These are phyloP conservation scores for Lavandula angustifolia DNA, from an alignment of 257 asterid species.

Conservation along the genomic window DNA sequence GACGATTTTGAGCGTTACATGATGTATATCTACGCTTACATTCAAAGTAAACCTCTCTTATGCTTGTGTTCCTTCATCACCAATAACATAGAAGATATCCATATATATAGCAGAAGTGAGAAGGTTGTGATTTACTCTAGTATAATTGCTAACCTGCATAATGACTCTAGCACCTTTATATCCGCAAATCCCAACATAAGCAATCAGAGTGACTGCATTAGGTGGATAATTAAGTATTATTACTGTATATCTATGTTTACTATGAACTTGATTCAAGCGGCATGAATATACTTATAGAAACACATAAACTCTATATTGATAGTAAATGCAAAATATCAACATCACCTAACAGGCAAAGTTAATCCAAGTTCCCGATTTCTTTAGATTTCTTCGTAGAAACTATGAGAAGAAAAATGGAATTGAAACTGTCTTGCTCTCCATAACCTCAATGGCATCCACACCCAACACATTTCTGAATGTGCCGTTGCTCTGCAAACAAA, in stretches of 20 bases:
- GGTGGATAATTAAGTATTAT: no score
- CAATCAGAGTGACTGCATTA: no score
- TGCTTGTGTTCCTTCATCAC: no score
- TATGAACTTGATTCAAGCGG: no score
- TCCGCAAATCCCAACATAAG: slow-evolving; percentile 44
- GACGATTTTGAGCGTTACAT: no score
- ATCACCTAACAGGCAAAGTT: slow-evolving; percentile 82
- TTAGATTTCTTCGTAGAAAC: slow-evolving; percentile 80
- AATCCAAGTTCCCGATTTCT: slow-evolving; percentile 65
- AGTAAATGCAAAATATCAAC: background rate
- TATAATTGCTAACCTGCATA: slow-evolving; percentile 70
- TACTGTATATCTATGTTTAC: no score
- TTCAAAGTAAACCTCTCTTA: no score
- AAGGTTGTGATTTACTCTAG: slow-evolving; percentile 5
- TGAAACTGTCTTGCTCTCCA: slow-evolving; percentile 77
- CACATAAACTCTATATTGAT: background rate
- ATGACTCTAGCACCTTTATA: slow-evolving; percentile 79
- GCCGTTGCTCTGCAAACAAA: slow-evolving; percentile 35
- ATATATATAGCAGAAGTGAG: no score
- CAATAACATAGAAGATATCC: no score
- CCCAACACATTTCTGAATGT: no score
- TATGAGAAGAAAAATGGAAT: slow-evolving; percentile 91
- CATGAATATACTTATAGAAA: background rate
- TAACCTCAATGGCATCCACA: slow-evolving; percentile 78
- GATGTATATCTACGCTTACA: no score